Evolutionary conservation across 345 rosid genomes (phyloP).

Genomic region (Jatropha curcas): DNA sequence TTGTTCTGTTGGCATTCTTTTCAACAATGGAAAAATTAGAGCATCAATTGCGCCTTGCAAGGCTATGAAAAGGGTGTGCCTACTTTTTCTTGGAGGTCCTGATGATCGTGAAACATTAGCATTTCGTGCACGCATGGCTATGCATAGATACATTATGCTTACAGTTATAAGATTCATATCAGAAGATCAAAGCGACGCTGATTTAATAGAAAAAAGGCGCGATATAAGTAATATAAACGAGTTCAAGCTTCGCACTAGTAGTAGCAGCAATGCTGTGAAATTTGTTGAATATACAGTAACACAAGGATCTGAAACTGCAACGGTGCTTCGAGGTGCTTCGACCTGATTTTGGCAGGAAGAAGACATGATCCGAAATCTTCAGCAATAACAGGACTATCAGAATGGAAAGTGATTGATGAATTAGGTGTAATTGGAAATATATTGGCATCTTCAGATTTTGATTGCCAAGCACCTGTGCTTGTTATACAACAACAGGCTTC

Average conservation of each 20-base stretch:
- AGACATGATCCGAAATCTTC: constrained; percentile 33
- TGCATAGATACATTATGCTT: constrained; percentile 27
- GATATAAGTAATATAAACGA: constrained; percentile 31
- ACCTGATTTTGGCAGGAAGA: constrained; percentile 46
- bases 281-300: constrained; percentile 27
- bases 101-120: constrained; percentile 54
- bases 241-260: constrained; percentile 20
- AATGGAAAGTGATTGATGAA: constrained; percentile 43
- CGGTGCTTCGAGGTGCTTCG: constrained; percentile 30
- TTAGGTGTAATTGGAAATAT: constrained; percentile 45
- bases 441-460: constrained; percentile 36
- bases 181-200: constrained; percentile 11
- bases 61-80: constrained; percentile 10
- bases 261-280: background rate
- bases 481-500: constrained; percentile 42
- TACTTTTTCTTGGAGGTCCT: constrained; percentile 46
- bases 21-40: constrained; percentile 26
- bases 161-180: constrained; percentile 25
- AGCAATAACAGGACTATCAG: constrained; percentile 33
- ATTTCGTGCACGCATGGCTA: constrained; percentile 33
- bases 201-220: constrained; percentile 30
- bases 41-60: background rate
- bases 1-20: constrained; percentile 35
- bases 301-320: constrained; percentile 23
- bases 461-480: constrained; percentile 36